A percentile compares a stretch with the other conserved stretches of the same genome.
These are phyloP conservation scores for Myxozyma sirexii DNA, from an alignment of 805 yeast genomes.

Conservation along the genomic window DNA sequence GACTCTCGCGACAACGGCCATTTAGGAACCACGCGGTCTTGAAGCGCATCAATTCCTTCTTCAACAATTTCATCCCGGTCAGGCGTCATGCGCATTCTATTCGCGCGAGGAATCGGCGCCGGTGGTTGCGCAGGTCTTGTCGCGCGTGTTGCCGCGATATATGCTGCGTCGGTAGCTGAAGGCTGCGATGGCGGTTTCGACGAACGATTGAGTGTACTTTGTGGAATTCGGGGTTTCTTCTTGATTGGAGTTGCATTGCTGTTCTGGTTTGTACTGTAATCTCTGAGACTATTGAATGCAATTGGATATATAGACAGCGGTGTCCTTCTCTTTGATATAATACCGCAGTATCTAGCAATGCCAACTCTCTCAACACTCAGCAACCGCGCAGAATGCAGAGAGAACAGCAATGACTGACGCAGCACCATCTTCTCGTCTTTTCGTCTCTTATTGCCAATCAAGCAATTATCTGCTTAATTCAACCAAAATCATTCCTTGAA, in stretches of 20 bases:
- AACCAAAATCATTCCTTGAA: too few species aligned
- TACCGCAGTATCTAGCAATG: too few species aligned
- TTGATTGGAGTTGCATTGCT: background rate
- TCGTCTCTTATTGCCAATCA: too few species aligned
- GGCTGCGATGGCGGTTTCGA: background rate
- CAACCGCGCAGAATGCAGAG: background rate
- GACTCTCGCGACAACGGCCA: constrained; percentile 36
- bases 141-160: constrained; percentile 10
- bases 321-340: too few species aligned
- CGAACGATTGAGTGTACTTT: background rate
- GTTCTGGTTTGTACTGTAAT: too few species aligned
- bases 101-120: constrained; percentile 17
- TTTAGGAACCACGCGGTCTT: constrained; percentile 33
- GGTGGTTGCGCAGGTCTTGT: constrained; percentile 6
- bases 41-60: constrained; percentile 21
- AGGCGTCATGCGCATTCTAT: constrained; percentile 31
- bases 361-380: background rate
- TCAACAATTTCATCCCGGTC: constrained; percentile 31
- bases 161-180: constrained; percentile 16
- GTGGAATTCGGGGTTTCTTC: background rate
- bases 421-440: background rate
- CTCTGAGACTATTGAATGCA: too few species aligned
- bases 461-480: too few species aligned
- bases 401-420: background rate
- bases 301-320: too few species aligned